phyloP scores from a whole-genome alignment of 371 early-diverging fungal species.

The Nematocida ausubeli region DNA sequence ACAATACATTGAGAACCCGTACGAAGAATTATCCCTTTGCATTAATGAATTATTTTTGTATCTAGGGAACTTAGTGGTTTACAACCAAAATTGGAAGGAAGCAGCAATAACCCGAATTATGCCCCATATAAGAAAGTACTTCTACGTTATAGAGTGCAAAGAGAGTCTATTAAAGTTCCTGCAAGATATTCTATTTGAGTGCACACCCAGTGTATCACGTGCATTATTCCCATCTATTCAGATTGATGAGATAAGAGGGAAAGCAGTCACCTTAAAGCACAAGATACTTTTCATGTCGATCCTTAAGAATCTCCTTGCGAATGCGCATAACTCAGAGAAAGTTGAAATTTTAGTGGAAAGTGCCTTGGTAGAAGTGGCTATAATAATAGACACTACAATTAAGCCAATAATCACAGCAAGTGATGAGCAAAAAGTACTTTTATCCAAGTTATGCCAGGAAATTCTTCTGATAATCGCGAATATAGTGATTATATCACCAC shows the following conservation, averaged over 20 bases:
- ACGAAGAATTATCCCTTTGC: neutral
- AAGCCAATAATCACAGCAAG: neutral
- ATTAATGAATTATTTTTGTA: constrained; percentile 17
- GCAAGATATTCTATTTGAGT: constrained; percentile 36
- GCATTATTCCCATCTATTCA: neutral
- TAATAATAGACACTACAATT: neutral
- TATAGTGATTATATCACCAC: neutral
- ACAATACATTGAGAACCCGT: neutral
- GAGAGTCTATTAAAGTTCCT: constrained; percentile 7
- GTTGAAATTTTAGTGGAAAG: neutral
- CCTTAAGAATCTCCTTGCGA: constrained; percentile 7
- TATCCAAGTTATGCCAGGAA: neutral
- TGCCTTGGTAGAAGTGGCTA: neutral
- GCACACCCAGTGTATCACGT: neutral
- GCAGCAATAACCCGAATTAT: constrained; percentile 15
- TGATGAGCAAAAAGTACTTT: neutral
- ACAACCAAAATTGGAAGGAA: constrained; percentile 22
- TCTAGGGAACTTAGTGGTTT: constrained; percentile 33
- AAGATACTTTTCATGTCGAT: neutral
- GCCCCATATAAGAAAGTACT: neutral
- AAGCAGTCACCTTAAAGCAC: neutral
- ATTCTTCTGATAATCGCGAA: neutral
- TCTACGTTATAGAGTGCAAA: neutral
- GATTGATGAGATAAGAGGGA: neutral
- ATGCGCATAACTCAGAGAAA: neutral